Evolutionary conservation across 2,329 filamentous ascomycete genomes (phyloP), one percentile per base, ranked within the genome.

Genomic region (Curvularia verruculosa): DNA sequence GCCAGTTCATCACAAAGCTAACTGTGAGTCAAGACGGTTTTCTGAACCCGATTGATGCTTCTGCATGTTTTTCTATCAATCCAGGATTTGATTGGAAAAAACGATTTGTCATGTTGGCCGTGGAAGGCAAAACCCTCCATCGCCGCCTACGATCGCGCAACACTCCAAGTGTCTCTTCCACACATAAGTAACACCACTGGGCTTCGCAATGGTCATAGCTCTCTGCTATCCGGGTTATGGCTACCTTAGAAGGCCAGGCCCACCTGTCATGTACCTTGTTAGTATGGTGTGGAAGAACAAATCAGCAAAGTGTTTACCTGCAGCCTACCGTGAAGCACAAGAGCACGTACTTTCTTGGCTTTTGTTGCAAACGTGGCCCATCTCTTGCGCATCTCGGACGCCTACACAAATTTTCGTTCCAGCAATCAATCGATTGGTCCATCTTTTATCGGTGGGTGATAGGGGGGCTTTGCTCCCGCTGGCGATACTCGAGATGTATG

Each of bases 301-400:
- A 69, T 70, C 63, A 58, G 60, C 63, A 66, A 31, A 54, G 36
- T 68, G 60, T 67, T 67, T 65, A 63, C 54, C 60, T 76, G 72
- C 68, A 71, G 58, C 62, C 47, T 62, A 29, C 74, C 73, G 71
- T 49, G 26, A 28, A 47, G 66, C 54, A 73, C 70, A 70, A 65
- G 56, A 63, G 70, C 70, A 73, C 70, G 68, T 65, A 58, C 70
- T 57, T 58, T 31, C 44, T 59, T 64, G 50, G 61, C 62, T 64
- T 52, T 57, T 51, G 43, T 57, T 60, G 66, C 71, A 75, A 75
- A 75, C 73, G 71, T 75, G 72, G 69, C 63, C 54, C 59, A 57
- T 60, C 62, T 62, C 61, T 55, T 63, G 52, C 50, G 37, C 43
- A 59, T 53, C 52, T 56, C 63, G 63, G 64, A 41, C 47, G 19